phyloP scores from a whole-genome alignment of 345 rosid species.

The Lenwebbia sp. region DNA sequence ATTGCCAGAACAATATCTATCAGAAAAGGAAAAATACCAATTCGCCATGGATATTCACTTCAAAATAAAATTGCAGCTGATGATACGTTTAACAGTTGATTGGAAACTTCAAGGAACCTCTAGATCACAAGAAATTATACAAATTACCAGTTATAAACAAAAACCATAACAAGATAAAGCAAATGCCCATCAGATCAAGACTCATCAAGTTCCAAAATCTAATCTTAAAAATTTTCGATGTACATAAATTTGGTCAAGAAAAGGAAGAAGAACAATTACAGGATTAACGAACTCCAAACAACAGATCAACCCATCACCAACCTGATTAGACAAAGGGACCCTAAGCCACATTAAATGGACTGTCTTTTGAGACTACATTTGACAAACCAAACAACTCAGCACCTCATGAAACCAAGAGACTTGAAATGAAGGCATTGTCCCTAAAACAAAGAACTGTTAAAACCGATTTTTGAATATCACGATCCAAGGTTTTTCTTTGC shows the following conservation, averaged over 20 bases:
- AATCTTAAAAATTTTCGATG: neutral
- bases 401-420: neutral
- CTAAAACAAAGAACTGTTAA: neutral
- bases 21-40: no score
- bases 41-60: neutral
- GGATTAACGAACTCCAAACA: neutral
- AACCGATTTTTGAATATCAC: no score
- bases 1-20: neutral
- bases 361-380: neutral
- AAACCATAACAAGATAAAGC: neutral
- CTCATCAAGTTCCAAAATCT: neutral
- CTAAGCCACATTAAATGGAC: neutral
- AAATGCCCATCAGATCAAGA: neutral
- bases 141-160: neutral
- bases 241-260: neutral
- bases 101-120: neutral
- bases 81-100: neutral
- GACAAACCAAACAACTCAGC: neutral
- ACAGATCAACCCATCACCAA: neutral
- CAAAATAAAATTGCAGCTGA: neutral
- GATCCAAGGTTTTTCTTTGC: no score
- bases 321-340: neutral
- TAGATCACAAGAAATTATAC: neutral
- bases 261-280: no score
- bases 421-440: neutral